Base-by-base conservation (phyloP, 805 yeast genomes). In the Yamadazyma tumulicola region DNA sequence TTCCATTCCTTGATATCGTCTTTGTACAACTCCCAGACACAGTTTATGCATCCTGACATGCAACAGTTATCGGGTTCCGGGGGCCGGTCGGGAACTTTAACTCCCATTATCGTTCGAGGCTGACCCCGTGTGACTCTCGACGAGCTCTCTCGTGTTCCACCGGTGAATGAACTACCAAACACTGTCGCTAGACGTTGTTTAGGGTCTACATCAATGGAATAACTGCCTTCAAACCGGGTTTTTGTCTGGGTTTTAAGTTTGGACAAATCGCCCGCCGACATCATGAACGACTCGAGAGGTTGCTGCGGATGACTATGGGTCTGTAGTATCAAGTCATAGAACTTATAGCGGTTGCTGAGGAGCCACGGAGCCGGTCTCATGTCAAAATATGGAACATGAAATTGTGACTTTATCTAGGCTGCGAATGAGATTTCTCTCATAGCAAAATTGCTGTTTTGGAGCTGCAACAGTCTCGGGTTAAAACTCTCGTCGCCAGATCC, bases 21-120 rank as follows among this genome's bases (percentile, higher is more conserved):
- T 45, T 83, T 81, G 55, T 77, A 91, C 35, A 85, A 63, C 49
- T 89, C 96, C 97, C 97, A 93, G 2, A 91, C 97, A 58, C 98
- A 91, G 59, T 91, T 88, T 19, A 86, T 79, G 58, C 98, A 91
- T 1, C 98, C 98, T 38, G 93, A 81, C 95, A 88, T 88, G 59
- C 98, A 91, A 57, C 98, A 91, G 57, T 91, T 88, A 48, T 89
- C 95, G 1, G 97, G 97, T 47, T 86, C 96, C 4, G 62, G 66
- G 0, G 98, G 97, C 52, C 72, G 74, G n/a, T 74, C 77, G 3
- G 96, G 96, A 0, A 91, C 95, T 6, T 54, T 56, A 0, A 93
- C 67, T 0, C 97, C 97, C 1, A 60, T 69, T 5, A 67, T 59
- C 8, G 50, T 42, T 24, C 51, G 49, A 0, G 72, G 61, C 30